Conservation (phyloP, 768 basidiomycete species). For the Mycena galericulata region DNA sequence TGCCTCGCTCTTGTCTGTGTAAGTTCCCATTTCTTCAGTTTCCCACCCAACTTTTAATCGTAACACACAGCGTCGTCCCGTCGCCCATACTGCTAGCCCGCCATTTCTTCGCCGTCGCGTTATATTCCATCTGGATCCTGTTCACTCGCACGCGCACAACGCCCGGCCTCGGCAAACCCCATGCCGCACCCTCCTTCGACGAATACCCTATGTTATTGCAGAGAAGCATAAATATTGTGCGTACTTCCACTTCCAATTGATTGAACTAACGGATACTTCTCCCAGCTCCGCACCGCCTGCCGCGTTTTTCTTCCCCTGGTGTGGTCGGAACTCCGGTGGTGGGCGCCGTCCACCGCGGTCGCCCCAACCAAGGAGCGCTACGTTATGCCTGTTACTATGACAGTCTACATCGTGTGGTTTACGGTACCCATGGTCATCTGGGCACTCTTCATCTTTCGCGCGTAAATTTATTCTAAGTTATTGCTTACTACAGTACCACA, state of each 20-base stretch:
- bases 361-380: background rate
- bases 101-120: slow-evolving; percentile 95
- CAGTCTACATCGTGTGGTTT: slow-evolving; percentile 12
- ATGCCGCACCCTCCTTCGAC: slow-evolving; percentile 57
- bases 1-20: slow-evolving; percentile 91
- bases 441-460: slow-evolving; percentile 38
- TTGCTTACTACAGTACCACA: too few species aligned
- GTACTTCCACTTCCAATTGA: background rate
- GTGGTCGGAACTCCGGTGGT: slow-evolving; percentile 20
- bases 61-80: slow-evolving; percentile 70
- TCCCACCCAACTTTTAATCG: background rate
- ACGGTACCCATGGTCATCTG: slow-evolving; percentile 15
- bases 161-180: slow-evolving; percentile 50
- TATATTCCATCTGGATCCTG: slow-evolving; percentile 93
- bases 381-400: background rate
- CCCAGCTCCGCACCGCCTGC: slow-evolving; percentile 7
- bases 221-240: slow-evolving; percentile 7
- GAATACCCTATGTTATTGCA: slow-evolving; percentile 75
- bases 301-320: slow-evolving; percentile 9
- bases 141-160: slow-evolving; percentile 66
- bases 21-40: slow-evolving; percentile 38
- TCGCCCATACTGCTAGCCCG: slow-evolving; percentile 83
- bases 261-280: background rate
- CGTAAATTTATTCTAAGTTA: too few species aligned
- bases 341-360: slow-evolving; percentile 10